Evolutionary conservation across 768 basidiomycete genomes (phyloP).

Genomic region (Leucosporidium creatinivorum): DNA sequence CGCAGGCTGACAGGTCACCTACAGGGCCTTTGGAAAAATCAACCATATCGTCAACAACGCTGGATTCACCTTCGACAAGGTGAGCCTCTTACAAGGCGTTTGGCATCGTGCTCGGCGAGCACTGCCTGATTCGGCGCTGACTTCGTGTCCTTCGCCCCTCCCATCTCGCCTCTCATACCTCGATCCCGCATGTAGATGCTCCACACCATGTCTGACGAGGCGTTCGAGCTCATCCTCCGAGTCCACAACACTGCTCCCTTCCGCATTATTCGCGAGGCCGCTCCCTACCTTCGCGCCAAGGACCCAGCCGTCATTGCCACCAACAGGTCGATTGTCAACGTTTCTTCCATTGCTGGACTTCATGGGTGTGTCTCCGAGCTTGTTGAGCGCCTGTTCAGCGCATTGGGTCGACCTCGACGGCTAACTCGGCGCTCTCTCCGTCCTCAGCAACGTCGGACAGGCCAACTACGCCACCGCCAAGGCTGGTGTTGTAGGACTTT

Average conservation of each 20-base stretch:
- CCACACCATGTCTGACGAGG: conserved; percentile 60
- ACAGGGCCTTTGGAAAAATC: conserved; percentile 70
- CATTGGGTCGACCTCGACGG: too few species aligned
- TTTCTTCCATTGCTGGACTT: conserved; percentile 58
- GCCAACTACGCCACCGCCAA: conserved; percentile 30
- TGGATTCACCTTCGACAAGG: conserved; percentile 34
- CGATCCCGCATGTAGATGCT: conserved; percentile 52
- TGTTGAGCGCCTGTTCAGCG: too few species aligned
- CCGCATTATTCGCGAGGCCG: not conserved
- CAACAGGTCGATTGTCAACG: conserved; percentile 62
- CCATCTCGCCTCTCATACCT: too few species aligned
- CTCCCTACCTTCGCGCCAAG: conserved; percentile 59
- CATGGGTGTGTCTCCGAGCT: conserved; percentile 60
- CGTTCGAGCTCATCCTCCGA: conserved; percentile 30
- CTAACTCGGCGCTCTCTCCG: too few species aligned
- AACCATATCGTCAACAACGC: conserved; percentile 83
- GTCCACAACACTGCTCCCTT: not conserved
- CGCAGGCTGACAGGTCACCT: not conserved
- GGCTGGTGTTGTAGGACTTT: conserved; percentile 58
- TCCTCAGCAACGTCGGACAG: not conserved
- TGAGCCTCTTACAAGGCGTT: not conserved
- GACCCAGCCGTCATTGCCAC: conserved; percentile 51
- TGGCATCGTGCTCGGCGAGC: too few species aligned
- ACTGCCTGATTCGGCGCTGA: too few species aligned
- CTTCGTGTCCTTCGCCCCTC: too few species aligned